phyloP scores from a whole-genome alignment of 129 eudicot genomes.

The Saposhnikovia divaricata region DNA sequence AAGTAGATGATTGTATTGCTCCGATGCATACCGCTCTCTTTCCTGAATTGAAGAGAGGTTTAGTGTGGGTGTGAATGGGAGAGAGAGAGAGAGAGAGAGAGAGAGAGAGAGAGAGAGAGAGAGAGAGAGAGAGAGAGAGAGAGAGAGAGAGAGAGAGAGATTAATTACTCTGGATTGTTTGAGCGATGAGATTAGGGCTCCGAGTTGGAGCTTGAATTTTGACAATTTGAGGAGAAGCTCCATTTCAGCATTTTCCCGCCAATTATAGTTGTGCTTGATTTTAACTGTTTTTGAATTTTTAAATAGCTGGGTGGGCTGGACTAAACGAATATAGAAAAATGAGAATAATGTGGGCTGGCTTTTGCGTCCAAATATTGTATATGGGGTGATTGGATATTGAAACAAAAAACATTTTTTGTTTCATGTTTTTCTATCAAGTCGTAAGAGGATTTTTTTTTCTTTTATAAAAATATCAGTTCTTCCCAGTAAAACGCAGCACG shows the following conservation, averaged over 20 bases:
- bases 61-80: not conserved
- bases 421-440: too few species aligned
- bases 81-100: slow-evolving; percentile 1
- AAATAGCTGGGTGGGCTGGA: not conserved
- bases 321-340: not conserved
- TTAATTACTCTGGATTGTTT: slow-evolving; percentile 42
- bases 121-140: not conserved
- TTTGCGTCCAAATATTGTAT: not conserved
- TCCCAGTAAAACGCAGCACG: too few species aligned
- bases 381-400: not conserved
- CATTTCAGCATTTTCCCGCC: slow-evolving; percentile 49
- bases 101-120: not conserved
- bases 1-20: slow-evolving; percentile 27
- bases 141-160: slow-evolving; percentile 1
- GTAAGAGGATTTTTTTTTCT: too few species aligned
- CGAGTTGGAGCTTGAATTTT: slow-evolving; percentile 53
- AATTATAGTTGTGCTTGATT: slow-evolving; percentile 5
- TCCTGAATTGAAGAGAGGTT: slow-evolving; percentile 29
- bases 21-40: slow-evolving; percentile 33
- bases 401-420: too few species aligned
- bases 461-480: too few species aligned
- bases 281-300: not conserved
- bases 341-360: not conserved
- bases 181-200: slow-evolving; percentile 44
- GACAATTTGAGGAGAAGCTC: slow-evolving; percentile 31